These are phyloP conservation scores for Entomortierella chlamydospora DNA, from an alignment of 192 early-diverging fungal species.

Conservation along the genomic window DNA sequence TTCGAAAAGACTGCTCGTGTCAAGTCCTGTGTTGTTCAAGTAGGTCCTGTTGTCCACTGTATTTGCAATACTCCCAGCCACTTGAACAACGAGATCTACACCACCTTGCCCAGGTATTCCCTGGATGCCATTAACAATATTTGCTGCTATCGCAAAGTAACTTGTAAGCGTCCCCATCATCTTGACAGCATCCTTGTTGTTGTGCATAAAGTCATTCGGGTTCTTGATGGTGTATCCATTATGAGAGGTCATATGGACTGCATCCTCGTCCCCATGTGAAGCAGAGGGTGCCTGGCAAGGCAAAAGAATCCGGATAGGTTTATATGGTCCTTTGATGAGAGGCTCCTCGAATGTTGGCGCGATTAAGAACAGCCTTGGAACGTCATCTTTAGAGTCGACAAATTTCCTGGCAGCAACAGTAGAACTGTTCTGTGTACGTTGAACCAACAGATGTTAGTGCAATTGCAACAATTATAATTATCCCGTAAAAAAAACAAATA, in stretches of 20 bases:
- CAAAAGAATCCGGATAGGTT: slow-evolving; percentile 4
- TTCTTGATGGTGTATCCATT: slow-evolving; percentile 15
- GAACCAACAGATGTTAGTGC: background rate
- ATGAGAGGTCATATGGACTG: slow-evolving; percentile 16
- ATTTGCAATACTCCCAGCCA: background rate
- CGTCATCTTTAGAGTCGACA: slow-evolving; percentile 8
- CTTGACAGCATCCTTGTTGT: slow-evolving; percentile 14
- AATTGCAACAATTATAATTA: background rate
- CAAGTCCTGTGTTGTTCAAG: slow-evolving; percentile 1
- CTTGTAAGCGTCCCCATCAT: background rate
- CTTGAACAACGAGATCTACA: background rate
- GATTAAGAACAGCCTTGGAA: slow-evolving; percentile 6
- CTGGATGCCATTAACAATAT: background rate
- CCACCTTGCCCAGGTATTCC: background rate
- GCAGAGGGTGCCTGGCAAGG: slow-evolving; percentile 11
- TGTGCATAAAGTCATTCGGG: slow-evolving; percentile 14
- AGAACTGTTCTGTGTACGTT: background rate
- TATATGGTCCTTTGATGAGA: slow-evolving; percentile 5
- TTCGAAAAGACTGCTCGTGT: slow-evolving; percentile 6
- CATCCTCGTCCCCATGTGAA: background rate
- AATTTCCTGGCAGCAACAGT: slow-evolving; percentile 11
- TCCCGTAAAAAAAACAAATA: background rate
- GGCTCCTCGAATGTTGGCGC: slow-evolving; percentile 12
- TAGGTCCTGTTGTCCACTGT: slow-evolving; percentile 4
- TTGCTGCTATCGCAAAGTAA: background rate